Evolutionary conservation across 176 grass and related monocot species (phyloP).

Genomic region (Musa schizocarpa): DNA sequence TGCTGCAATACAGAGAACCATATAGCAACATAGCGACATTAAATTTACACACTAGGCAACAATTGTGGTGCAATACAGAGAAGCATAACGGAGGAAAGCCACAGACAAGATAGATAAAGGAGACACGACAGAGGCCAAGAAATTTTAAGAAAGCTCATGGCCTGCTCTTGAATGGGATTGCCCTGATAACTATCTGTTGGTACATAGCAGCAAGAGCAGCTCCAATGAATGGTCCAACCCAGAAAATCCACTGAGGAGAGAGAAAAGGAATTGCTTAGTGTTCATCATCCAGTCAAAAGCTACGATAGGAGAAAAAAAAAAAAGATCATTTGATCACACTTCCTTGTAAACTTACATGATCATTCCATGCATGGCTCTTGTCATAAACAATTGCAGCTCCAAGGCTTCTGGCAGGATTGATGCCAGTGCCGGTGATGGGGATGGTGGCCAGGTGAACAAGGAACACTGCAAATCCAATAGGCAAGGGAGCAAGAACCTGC

Average conservation of each 20-base stretch:
- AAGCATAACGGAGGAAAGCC: not conserved
- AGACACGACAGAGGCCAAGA: not conserved
- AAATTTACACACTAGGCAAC: not conserved
- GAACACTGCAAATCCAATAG: not conserved
- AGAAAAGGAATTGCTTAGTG: not conserved
- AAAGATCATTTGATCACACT: too few species aligned
- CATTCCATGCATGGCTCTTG: not conserved
- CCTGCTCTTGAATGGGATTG: slow-evolving; percentile 5
- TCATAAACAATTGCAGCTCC: not conserved
- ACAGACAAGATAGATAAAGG: not conserved
- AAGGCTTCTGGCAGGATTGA: not conserved
- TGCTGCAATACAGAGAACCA: too few species aligned
- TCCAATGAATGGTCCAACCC: not conserved
- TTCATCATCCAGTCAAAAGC: too few species aligned
- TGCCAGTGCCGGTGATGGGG: not conserved
- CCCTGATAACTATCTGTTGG: not conserved
- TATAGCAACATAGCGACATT: not conserved
- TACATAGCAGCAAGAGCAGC: not conserved
- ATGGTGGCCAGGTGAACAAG: not conserved
- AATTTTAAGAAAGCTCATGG: not conserved
- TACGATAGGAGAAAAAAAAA: too few species aligned
- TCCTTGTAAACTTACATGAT: not conserved
- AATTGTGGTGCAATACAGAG: not conserved
- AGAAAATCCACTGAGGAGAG: not conserved
- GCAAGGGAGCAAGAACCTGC: slow-evolving; percentile 3